phyloP scores from a whole-genome alignment of 2,329 filamentous ascomycete genomes.

The Scedosporium minutisporum region DNA sequence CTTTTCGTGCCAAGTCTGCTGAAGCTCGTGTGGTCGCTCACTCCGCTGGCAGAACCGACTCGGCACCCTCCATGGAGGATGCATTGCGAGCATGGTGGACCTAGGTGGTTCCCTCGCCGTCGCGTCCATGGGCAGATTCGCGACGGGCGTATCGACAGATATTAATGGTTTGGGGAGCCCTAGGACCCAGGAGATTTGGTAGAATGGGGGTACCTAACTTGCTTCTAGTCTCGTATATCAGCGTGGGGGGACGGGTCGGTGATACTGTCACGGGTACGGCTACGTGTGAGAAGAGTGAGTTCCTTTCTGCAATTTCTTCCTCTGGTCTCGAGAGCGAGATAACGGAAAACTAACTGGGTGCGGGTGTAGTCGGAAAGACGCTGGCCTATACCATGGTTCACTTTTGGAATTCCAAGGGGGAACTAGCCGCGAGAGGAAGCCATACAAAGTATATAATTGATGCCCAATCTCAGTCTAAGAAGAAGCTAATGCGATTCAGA shows the following conservation, averaged over 20 bases:
- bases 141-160: constrained; percentile 56
- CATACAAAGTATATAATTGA: constrained; percentile 49
- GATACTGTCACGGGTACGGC: constrained; percentile 47
- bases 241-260: constrained; percentile 45
- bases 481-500: constrained; percentile 16
- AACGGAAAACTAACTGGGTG: neutral
- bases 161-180: constrained; percentile 39
- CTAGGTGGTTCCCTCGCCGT: constrained; percentile 56
- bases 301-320: neutral
- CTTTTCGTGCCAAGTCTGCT: neutral
- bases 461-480: neutral
- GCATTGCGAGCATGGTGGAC: constrained; percentile 66
- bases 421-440: constrained; percentile 52
- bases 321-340: neutral
- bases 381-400: constrained; percentile 51
- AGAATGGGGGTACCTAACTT: neutral
- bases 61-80: constrained; percentile 67
- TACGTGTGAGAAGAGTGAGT: constrained; percentile 50
- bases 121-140: constrained; percentile 52
- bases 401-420: constrained; percentile 49
- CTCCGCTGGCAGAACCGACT: constrained; percentile 54
- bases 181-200: neutral
- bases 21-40: neutral
- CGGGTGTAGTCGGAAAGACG: constrained; percentile 46
- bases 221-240: constrained; percentile 50